Evolutionary conservation across 139 green algal species (phyloP).

Genomic region (Tetraselmis chui): DNA sequence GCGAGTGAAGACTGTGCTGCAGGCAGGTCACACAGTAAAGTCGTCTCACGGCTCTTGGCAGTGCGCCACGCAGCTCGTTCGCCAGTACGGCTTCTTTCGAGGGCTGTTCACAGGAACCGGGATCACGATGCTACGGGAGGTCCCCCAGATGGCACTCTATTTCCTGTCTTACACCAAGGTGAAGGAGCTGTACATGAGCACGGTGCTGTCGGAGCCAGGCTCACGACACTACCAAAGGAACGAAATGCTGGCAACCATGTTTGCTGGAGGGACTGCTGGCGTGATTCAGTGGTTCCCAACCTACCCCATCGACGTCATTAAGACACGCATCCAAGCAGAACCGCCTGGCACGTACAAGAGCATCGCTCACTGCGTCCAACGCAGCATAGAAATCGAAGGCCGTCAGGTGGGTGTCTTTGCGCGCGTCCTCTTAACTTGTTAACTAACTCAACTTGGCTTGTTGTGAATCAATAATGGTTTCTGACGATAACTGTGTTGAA

Average conservation of each 20-base stretch:
- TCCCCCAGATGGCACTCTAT: slow-evolving; percentile 14
- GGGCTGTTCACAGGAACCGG: slow-evolving; percentile 14
- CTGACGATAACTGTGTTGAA: too few relatives aligned
- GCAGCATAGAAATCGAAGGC: slow-evolving; percentile 1
- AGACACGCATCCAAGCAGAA: slow-evolving; percentile 10
- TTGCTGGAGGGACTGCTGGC: slow-evolving; percentile 10
- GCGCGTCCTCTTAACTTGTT: not conserved
- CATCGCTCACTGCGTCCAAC: slow-evolving; percentile 4
- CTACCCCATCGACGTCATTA: slow-evolving; percentile 17
- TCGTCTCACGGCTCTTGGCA: not conserved
- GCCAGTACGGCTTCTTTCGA: not conserved
- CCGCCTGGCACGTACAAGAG: slow-evolving; percentile 8
- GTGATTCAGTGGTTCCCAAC: slow-evolving; percentile 10
- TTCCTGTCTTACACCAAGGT: slow-evolving; percentile 9
- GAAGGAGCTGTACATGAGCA: not conserved
- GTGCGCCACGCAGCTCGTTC: slow-evolving; percentile 3
- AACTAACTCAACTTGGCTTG: too few relatives aligned
- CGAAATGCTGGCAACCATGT: not conserved
- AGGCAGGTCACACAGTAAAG: not conserved
- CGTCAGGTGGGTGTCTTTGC: not conserved
- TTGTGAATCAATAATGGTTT: too few relatives aligned
- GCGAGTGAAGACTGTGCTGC: slow-evolving; percentile 18
- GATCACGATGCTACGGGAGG: slow-evolving; percentile 12
- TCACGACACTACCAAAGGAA: not conserved
- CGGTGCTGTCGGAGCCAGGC: not conserved